Percentiles rank a stretch among this genome's conserved stretches.
These are phyloP conservation scores for Coprinopsis sp. DNA, from an alignment of 768 basidiomycete genomes.

Conservation along the genomic window DNA sequence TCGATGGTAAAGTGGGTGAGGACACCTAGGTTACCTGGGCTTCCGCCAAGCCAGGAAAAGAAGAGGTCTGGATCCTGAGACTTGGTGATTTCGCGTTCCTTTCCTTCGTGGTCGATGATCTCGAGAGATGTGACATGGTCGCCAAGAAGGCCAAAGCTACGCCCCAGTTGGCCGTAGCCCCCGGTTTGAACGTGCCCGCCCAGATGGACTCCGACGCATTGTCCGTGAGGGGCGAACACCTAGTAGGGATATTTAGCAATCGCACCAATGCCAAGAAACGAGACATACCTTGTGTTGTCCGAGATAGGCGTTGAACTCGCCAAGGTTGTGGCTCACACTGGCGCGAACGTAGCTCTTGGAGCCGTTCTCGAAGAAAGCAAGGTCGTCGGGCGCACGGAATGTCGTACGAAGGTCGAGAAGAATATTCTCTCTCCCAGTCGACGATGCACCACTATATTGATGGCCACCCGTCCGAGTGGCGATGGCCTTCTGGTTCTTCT, in stretches of 20 bases:
- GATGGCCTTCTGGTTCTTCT: slow-evolving; percentile 6
- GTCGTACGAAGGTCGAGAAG: slow-evolving; percentile 8
- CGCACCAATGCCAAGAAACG: not conserved
- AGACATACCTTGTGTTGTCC: slow-evolving; percentile 2
- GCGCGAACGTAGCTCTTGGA: slow-evolving; percentile 7
- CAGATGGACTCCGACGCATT: slow-evolving; percentile 8
- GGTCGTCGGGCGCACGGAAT: slow-evolving; percentile 6
- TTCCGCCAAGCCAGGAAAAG: too few relatives aligned
- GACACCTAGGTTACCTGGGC: slow-evolving; percentile 11
- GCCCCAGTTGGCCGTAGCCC: too few relatives aligned
- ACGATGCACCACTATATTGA: slow-evolving; percentile 13
- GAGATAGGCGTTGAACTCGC: slow-evolving; percentile 9
- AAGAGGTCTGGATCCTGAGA: slow-evolving; percentile 5
- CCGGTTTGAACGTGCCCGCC: too few relatives aligned
- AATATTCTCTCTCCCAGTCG: slow-evolving; percentile 7
- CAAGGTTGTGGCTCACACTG: slow-evolving; percentile 8
- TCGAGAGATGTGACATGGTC: too few relatives aligned
- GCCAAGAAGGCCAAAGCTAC: too few relatives aligned
- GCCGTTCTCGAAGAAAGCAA: too few relatives aligned
- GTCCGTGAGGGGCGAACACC: slow-evolving; percentile 10
- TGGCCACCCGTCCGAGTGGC: slow-evolving; percentile 12
- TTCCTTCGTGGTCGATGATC: slow-evolving; percentile 6
- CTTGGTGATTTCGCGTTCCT: slow-evolving; percentile 6
- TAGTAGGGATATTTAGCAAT: not conserved
- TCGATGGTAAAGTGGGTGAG: slow-evolving; percentile 12